Percentiles rank a stretch among this genome's conserved stretches.
These are phyloP conservation scores for Bacterosira constricta DNA, from an alignment of 108 stramenopile genomes.

Conservation along the genomic window DNA sequence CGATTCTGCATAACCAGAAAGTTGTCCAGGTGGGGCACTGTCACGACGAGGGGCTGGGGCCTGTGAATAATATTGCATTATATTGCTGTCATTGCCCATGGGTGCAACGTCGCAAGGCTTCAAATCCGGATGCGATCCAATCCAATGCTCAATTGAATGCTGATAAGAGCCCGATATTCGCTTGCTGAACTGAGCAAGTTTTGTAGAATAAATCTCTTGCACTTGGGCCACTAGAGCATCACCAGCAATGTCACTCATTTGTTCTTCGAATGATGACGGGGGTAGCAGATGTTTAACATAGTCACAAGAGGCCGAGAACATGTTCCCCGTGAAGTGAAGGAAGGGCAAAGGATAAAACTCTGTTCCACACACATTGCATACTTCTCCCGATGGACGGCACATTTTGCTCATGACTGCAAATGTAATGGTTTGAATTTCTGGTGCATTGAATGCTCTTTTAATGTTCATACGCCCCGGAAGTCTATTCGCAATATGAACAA, in stretches of 20 bases:
- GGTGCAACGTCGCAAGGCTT: conserved; percentile 41
- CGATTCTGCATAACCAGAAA: neutral
- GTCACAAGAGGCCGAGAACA: conserved; percentile 33
- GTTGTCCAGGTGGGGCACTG: conserved; percentile 18
- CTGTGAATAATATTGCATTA: conserved; percentile 28
- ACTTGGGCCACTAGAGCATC: conserved; percentile 28
- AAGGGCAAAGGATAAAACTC: conserved; percentile 41
- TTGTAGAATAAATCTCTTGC: conserved; percentile 9
- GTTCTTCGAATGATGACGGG: conserved; percentile 20
- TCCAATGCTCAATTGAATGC: conserved; percentile 42
- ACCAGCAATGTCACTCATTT: conserved; percentile 18
- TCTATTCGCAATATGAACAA: conserved; percentile 29
- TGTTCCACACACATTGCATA: conserved; percentile 41
- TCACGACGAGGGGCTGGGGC: conserved; percentile 27
- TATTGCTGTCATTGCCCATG: conserved; percentile 19
- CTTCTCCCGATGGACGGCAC: conserved; percentile 35
- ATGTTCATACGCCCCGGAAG: conserved; percentile 23
- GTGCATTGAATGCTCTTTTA: conserved; percentile 17
- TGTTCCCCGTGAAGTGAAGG: conserved; percentile 39
- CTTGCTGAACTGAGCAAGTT: conserved; percentile 24
- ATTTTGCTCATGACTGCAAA: conserved; percentile 41
- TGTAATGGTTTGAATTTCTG: conserved; percentile 26
- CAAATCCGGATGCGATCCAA: conserved; percentile 31
- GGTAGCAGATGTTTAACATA: conserved; percentile 40
- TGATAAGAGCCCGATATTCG: conserved; percentile 31